Conservation (phyloP, 176 grass and related monocot species). For the Leersia perrieri region DNA sequence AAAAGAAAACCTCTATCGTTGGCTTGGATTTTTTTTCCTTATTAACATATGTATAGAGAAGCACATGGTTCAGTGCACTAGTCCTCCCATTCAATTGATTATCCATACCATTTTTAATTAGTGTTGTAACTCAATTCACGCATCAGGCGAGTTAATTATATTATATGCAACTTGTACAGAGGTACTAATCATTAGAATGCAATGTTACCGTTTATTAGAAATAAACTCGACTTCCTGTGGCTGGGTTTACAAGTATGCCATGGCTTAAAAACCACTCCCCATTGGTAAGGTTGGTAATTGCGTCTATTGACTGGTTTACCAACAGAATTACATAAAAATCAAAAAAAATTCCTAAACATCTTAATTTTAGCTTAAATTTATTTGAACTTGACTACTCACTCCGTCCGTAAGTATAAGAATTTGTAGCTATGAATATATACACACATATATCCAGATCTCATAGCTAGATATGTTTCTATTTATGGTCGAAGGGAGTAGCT, state of each 20-base stretch:
- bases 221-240: too few species aligned
- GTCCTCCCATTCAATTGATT: not conserved
- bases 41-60: not conserved
- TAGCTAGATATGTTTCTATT: too few species aligned
- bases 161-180: not conserved
- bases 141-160: not conserved
- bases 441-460: too few species aligned
- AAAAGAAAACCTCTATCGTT: not conserved
- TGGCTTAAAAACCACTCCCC: not conserved
- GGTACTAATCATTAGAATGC: not conserved
- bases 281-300: too few species aligned
- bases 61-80: not conserved
- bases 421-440: too few species aligned
- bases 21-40: not conserved
- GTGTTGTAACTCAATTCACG: fast-evolving
- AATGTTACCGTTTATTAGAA: not conserved
- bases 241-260: too few species aligned
- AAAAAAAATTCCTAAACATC: too few species aligned
- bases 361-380: not conserved
- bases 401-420: too few species aligned
- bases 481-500: too few species aligned
- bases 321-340: too few species aligned
- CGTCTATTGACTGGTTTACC: too few species aligned
- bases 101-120: not conserved
- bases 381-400: not conserved